Percentiles rank a stretch among this genome's conserved stretches.
These are phyloP conservation scores for Actinomortierella ambigua DNA, from an alignment of 371 early-diverging fungal species.

Conservation along the genomic window DNA sequence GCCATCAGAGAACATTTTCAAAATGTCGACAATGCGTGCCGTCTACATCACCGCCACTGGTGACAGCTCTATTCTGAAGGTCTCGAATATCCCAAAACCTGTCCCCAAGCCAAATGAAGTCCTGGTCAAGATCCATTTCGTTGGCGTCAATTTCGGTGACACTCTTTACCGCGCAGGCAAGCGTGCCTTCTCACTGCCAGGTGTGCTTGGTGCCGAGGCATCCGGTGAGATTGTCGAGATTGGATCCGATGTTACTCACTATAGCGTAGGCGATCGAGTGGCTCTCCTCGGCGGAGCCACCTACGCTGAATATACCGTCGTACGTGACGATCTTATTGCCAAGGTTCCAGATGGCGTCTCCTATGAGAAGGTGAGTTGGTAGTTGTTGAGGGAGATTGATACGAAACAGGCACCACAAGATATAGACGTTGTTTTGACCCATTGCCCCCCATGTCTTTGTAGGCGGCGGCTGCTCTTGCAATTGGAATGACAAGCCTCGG, in stretches of 20 bases:
- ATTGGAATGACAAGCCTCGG: slow-evolving; percentile 82
- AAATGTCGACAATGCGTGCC: slow-evolving; percentile 69
- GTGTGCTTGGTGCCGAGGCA: slow-evolving; percentile 77
- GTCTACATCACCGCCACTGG: slow-evolving; percentile 68
- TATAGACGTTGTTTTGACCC: no score
- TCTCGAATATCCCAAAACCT: slow-evolving; percentile 52
- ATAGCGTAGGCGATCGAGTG: slow-evolving; percentile 79
- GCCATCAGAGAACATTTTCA: no score
- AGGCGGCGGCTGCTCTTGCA: no score
- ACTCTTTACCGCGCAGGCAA: slow-evolving; percentile 87
- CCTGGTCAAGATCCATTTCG: slow-evolving; percentile 75
- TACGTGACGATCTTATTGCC: slow-evolving; percentile 36
- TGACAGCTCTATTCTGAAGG: slow-evolving; percentile 71
- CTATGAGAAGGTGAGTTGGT: slow-evolving; percentile 60
- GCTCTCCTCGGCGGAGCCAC: slow-evolving; percentile 64
- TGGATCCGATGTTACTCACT: slow-evolving; percentile 62
- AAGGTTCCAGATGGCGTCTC: slow-evolving; percentile 58
- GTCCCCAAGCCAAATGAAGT: slow-evolving; percentile 56
- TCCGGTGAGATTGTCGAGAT: slow-evolving; percentile 79
- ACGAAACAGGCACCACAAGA: no score
- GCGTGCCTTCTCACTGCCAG: slow-evolving; percentile 68
- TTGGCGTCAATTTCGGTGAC: slow-evolving; percentile 90
- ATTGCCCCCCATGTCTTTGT: no score
- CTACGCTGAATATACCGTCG: slow-evolving; percentile 80
- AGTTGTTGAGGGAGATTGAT: no score